Evolutionary conservation across 345 rosid genomes (phyloP), one percentile per base, ranked within the genome.

Genomic region (Ailanthus altissimus): DNA sequence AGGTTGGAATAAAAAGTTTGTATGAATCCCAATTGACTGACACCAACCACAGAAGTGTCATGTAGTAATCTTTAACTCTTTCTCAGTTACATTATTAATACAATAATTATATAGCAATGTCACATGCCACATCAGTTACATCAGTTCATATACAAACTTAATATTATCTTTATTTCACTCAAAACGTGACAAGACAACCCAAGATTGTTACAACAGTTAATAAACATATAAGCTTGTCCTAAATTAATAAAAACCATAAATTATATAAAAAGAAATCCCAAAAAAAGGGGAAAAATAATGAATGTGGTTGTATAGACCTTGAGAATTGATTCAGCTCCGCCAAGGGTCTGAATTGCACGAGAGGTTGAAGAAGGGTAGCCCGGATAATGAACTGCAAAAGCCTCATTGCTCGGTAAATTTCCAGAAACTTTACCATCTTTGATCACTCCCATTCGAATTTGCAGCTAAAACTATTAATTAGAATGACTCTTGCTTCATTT

Each of bases 361-460:
- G 91, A 80, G 2, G 81, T 82, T 23, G 97, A 88, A 16, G 97
- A 91, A 20, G 98, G 95, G 70, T 93, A 93, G 0, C 97, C 98
- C 12, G 99, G 98, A 76, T 85, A 91, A 78, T 92, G 89, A 50
- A 96, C 89, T 5, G 91, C 88, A 75, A 93, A 96, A 15, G 83
- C 77, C 75, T 89, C 91, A 32, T 56, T 72, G 61, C 78, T 79
- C 1, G 99, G 95, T 15, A 96, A 80, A 49, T 75, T 82, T 72
- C 99, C 99, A 8, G 89, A 82, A 18, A 89, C 83, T 18, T 78
- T 81, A 64, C 98, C 97, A 6, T 88, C 89, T 82, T 89, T 85
- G 46, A 93, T 90, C 73, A 85, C 82, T 78, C 88, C 97, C 98
- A 95, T 92, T 53, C 2, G 12, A 15, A 7, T 4, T 63, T 63